These are phyloP conservation scores for Solanum neorickii DNA, from an alignment of 257 asterid genomes.

Conservation along the genomic window DNA sequence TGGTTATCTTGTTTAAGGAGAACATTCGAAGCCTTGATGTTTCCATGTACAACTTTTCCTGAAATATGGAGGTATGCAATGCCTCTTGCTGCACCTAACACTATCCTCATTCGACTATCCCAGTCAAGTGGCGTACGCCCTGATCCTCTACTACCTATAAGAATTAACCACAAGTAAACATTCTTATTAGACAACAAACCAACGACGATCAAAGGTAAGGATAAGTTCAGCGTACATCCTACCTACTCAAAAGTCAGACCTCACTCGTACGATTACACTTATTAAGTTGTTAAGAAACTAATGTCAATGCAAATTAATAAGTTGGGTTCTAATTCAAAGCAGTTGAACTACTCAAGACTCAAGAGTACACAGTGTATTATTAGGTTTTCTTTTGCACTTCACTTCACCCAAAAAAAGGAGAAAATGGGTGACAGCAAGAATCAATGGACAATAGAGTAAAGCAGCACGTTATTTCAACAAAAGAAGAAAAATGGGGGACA, in stretches of 20 bases:
- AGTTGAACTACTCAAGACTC: background rate
- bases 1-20: conserved; percentile 62
- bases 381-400: background rate
- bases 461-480: background rate
- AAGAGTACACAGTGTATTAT: background rate
- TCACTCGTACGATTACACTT: background rate
- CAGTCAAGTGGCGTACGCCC: conserved; percentile 96
- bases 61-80: conserved; percentile 67
- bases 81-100: conserved; percentile 71
- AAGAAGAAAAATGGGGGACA: background rate
- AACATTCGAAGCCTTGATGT: conserved; percentile 88
- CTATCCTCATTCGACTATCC: conserved; percentile 76
- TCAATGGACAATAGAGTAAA: background rate
- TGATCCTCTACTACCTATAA: conserved; percentile 87
- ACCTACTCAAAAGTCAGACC: background rate
- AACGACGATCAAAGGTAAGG: background rate
- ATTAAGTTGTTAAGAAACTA: background rate
- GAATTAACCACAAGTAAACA: background rate
- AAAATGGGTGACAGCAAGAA: background rate
- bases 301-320: background rate
- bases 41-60: conserved; percentile 70
- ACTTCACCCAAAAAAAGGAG: background rate
- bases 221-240: background rate
- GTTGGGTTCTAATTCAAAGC: background rate
- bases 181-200: background rate